Conservation (phyloP, 1,139 yeast species). For the Geotrichum cucujoidarum region DNA sequence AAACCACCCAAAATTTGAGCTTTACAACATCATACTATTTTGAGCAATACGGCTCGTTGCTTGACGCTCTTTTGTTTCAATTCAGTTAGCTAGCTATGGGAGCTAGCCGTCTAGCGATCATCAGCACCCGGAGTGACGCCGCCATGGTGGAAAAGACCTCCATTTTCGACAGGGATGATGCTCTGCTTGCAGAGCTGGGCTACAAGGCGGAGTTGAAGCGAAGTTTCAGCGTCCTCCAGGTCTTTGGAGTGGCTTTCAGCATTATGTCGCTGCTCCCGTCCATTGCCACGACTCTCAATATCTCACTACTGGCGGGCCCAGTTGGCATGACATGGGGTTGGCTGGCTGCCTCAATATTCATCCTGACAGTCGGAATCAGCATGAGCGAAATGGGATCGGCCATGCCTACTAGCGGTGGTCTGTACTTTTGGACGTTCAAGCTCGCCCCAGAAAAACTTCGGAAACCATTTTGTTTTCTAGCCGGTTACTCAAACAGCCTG, state of each 20-base stretch:
- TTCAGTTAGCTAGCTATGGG: no score
- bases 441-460: conserved; percentile 47
- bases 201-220: conserved; percentile 70
- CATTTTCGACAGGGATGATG: conserved; percentile 27
- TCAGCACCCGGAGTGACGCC: neutral
- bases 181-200: conserved; percentile 45
- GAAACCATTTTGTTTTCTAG: conserved; percentile 49
- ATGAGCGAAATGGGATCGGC: conserved; percentile 62
- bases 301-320: conserved; percentile 49
- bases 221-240: conserved; percentile 59
- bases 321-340: conserved; percentile 64
- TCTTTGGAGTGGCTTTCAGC: conserved; percentile 53
- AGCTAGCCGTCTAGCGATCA: neutral
- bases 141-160: conserved; percentile 7
- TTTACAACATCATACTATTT: no score
- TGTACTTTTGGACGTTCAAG: conserved; percentile 49
- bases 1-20: no score
- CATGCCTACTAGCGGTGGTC: conserved; percentile 68
- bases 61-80: no score
- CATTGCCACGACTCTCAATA: conserved; percentile 42
- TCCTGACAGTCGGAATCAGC: conserved; percentile 47
- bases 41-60: no score
- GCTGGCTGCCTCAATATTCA: conserved; percentile 49
- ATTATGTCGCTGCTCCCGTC: conserved; percentile 71
- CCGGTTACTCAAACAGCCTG: conserved; percentile 56